A percentile compares a stretch with the other conserved stretches of the same genome.
phyloP scores from a whole-genome alignment of 1,284 basidiomycete species.

The Malassezia yamatoensis region DNA sequence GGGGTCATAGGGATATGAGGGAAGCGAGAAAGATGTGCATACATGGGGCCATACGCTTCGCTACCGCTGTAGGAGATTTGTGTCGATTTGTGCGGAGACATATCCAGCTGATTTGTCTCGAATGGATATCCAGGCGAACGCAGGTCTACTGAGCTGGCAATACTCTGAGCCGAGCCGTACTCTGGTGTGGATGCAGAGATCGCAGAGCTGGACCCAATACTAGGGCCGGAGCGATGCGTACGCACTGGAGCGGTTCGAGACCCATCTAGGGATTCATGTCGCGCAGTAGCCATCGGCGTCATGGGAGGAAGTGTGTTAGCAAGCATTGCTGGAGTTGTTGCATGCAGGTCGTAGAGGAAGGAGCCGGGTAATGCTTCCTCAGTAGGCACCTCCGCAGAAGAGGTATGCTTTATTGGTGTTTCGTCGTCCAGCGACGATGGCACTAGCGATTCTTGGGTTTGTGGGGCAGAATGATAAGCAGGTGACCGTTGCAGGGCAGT shows the following conservation, averaged over 20 bases:
- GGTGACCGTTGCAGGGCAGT: not conserved
- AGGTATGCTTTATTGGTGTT: not conserved
- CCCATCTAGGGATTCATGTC: not conserved
- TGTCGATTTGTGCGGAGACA: slow-evolving; percentile 6
- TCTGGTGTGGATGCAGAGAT: slow-evolving; percentile 10
- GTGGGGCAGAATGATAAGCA: not conserved
- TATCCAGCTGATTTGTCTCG: not conserved
- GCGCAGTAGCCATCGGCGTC: slow-evolving; percentile 3
- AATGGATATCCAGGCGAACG: slow-evolving; percentile 1
- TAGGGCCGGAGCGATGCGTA: slow-evolving; percentile 5
- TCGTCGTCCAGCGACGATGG: slow-evolving; percentile 4
- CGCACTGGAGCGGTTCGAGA: not conserved
- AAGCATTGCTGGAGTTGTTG: not conserved
- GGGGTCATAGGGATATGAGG: not conserved
- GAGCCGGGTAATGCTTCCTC: not conserved
- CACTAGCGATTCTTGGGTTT: not conserved
- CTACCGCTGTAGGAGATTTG: not conserved
- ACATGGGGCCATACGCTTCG: not conserved
- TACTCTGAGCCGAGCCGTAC: slow-evolving; percentile 2
- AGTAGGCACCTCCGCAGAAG: not conserved
- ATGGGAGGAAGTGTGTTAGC: slow-evolving; percentile 3
- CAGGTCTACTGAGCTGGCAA: slow-evolving; percentile 1
- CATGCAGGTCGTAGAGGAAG: not conserved
- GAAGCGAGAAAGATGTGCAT: not conserved
- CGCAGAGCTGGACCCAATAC: slow-evolving; percentile 3